Base-by-base conservation (phyloP, 805 yeast species). In the Cyberlindnera misumaiensis region DNA sequence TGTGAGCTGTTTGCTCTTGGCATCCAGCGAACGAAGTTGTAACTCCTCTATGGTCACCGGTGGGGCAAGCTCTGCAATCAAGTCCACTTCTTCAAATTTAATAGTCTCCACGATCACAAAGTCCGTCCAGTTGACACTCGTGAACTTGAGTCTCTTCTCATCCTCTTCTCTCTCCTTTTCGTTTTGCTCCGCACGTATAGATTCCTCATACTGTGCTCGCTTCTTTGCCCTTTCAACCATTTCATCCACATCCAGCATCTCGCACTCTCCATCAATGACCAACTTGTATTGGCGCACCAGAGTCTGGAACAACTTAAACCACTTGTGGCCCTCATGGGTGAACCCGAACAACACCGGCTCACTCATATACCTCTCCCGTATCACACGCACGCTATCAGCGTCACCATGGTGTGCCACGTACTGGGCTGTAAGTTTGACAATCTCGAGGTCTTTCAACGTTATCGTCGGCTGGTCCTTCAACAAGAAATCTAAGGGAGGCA, bases 61-160 rank as follows among this genome's bases (percentile, higher is more conserved):
- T 9, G 54, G 49, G 1, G 73, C 67, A 28, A 56, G 60, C 36
- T 77, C 81, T 4, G 75, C 68, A 10, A 70, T 73, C 42, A 70
- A 67, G 55, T 80, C 88, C 6, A 74, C 59, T 2, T 75, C 77
- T 12, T 75, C 74, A 47, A 87, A 81, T 35, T 70, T 77, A 11
- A 88, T 67, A 2, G 80, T 76, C 35, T 79, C 86, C 7, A 85
- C 81, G 13, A 85, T 67, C 2, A 70, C 67, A 53, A 89, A 90
- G 45, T 83, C 85, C 40, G 80, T 79, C 98, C 98, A 90, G 60
- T 89, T 88, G 16, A 87, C 79, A 9, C 83, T 73, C 0, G 89
- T 86, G 60, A 71, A 85, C 30, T 73, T 79, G 5, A 76, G 47
- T 41, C 68, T 69, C 54, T 58, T 36, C 38, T 56, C 44, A 43